Percentiles rank a stretch among this genome's conserved stretches.
These are phyloP conservation scores for Nicotiana noctiflora DNA, from an alignment of 257 asterid species.

Conservation along the genomic window DNA sequence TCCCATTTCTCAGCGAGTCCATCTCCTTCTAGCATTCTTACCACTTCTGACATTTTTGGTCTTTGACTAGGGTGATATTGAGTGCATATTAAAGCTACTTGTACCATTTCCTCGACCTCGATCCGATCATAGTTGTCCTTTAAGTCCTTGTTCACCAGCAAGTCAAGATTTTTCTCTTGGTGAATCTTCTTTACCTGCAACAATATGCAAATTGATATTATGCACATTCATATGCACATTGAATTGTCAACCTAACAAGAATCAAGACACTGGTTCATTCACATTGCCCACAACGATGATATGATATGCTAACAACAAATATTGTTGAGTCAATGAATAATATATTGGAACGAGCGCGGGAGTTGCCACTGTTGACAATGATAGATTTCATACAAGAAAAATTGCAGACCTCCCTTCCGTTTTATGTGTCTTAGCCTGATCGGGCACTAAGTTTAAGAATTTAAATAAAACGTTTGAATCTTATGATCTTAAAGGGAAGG, in stretches of 20 bases:
- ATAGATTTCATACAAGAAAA: too few species aligned
- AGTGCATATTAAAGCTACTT: slow-evolving; percentile 85
- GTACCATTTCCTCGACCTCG: slow-evolving; percentile 87
- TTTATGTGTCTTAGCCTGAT: neutral
- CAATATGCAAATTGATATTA: neutral
- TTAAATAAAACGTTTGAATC: neutral
- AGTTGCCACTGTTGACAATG: too few species aligned
- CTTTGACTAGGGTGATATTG: slow-evolving; percentile 78
- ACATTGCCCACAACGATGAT: too few species aligned
- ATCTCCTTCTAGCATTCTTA: slow-evolving; percentile 93
- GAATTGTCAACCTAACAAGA: neutral
- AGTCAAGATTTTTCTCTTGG: slow-evolving; percentile 79
- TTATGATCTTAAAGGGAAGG: neutral
- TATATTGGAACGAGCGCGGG: too few species aligned
- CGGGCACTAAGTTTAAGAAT: neutral
- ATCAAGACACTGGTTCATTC: neutral
- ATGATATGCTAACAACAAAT: too few species aligned
- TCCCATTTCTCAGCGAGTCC: slow-evolving; percentile 99
- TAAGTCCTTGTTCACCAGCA: slow-evolving; percentile 67
- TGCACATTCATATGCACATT: neutral
- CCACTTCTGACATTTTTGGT: slow-evolving; percentile 95
- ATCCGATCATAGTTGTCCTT: slow-evolving; percentile 53
- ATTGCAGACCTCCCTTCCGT: neutral
- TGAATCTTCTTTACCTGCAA: slow-evolving; percentile 82
- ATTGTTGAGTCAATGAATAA: too few species aligned